These are phyloP conservation scores for Talaromyces sp. DNA, from an alignment of 2,329 filamentous ascomycete species.

Conservation along the genomic window DNA sequence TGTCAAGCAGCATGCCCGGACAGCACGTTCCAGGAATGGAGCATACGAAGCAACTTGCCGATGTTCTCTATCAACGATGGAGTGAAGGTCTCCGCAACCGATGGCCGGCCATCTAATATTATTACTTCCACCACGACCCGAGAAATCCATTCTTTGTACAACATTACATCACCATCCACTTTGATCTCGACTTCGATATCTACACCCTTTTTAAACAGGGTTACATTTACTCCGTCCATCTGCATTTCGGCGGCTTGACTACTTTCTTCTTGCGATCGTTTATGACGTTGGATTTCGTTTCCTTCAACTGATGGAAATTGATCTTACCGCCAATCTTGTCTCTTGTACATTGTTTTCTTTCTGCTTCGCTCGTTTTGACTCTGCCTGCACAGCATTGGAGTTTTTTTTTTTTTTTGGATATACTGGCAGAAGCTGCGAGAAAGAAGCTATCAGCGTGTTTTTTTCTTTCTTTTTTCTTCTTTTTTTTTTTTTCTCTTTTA, in stretches of 20 bases:
- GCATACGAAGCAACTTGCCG: constrained; percentile 82
- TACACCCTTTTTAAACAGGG: not conserved
- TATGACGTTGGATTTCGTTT: not conserved
- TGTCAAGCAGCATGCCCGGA: constrained; percentile 51
- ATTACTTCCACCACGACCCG: constrained; percentile 9
- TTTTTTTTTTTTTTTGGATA: constrained; percentile 16
- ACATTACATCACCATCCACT: constrained; percentile 11
- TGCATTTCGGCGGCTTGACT: not conserved
- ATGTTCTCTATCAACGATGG: constrained; percentile 90
- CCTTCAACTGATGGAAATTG: not conserved
- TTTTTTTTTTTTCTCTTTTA: constrained; percentile 9
- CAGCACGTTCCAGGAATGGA: constrained; percentile 73
- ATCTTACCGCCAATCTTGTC: not conserved
- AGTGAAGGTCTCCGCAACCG: constrained; percentile 72
- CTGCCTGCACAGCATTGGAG: constrained; percentile 16
- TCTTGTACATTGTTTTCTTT: constrained; percentile 9
- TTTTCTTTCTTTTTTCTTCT: constrained; percentile 1
- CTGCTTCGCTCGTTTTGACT: constrained; percentile 10
- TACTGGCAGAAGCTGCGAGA: constrained; percentile 6
- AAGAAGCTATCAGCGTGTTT: constrained; percentile 6
- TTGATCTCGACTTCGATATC: not conserved
- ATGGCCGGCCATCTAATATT: constrained; percentile 51
- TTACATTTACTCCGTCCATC: not conserved
- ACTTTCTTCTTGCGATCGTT: not conserved
- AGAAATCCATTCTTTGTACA: constrained; percentile 19